phyloP scores from a whole-genome alignment of 306 rosid species.

The Ormosia emarginata region DNA sequence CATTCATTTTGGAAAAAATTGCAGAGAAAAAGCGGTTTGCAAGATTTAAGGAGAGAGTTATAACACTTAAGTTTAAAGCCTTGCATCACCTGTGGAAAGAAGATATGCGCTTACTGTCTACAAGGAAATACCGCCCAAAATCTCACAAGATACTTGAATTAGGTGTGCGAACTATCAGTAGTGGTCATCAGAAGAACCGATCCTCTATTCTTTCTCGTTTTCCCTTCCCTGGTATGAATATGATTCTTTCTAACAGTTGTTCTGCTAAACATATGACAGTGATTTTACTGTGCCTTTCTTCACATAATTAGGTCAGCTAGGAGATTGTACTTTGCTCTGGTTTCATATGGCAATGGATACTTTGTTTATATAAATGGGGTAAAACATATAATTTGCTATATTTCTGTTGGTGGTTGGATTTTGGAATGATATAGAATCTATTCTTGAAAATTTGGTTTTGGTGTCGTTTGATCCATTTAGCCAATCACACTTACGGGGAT shows the following conservation, averaged over 20 bases:
- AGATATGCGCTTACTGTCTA: constrained; percentile 57
- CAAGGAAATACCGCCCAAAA: constrained; percentile 62
- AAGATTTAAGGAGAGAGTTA: constrained; percentile 75
- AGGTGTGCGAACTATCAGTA: constrained; percentile 48
- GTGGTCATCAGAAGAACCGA: constrained; percentile 70
- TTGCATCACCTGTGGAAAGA: constrained; percentile 84
- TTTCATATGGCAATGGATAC: neutral
- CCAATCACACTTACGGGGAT: neutral
- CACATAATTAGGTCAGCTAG: neutral
- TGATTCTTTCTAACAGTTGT: neutral
- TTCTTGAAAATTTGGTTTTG: neutral
- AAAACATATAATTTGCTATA: neutral
- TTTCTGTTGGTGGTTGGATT: neutral
- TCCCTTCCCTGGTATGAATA: constrained; percentile 64
- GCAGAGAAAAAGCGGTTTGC: constrained; percentile 47
- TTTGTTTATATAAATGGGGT: neutral
- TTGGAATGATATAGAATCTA: neutral
- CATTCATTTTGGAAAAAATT: constrained; percentile 50
- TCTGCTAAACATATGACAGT: neutral
- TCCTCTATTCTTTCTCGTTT: constrained; percentile 72
- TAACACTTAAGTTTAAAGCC: constrained; percentile 75
- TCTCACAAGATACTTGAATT: constrained; percentile 68
- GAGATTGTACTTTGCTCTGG: neutral
- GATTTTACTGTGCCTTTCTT: neutral
- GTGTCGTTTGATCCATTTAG: neutral